A percentile compares a stretch with the other conserved stretches of the same genome.
These are phyloP conservation scores for Dactylellina parvicollis DNA, from an alignment of 2,329 filamentous ascomycete genomes.

Conservation along the genomic window DNA sequence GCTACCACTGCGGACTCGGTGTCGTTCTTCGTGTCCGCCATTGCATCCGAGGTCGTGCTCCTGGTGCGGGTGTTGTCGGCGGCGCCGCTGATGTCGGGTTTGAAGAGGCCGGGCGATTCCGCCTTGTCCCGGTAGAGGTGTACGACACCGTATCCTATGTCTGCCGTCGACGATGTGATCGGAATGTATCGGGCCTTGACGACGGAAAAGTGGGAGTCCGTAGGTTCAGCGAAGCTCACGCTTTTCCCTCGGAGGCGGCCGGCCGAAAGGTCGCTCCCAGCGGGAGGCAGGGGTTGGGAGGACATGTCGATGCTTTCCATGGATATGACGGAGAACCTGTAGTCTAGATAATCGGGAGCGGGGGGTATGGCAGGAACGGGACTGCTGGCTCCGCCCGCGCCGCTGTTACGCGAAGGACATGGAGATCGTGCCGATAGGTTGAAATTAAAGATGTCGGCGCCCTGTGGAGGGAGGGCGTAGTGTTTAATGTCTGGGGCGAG, in stretches of 20 bases:
- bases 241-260: constrained; percentile 43
- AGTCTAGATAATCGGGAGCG: constrained; percentile 31
- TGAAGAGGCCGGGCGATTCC: constrained; percentile 72
- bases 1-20: constrained; percentile 80
- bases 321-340: constrained; percentile 42
- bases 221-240: constrained; percentile 44
- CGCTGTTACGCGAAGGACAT: constrained; percentile 14
- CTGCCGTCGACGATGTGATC: constrained; percentile 72
- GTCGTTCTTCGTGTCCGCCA: neutral
- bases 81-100: neutral
- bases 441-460: constrained; percentile 45
- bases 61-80: constrained; percentile 6
- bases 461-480: constrained; percentile 13
- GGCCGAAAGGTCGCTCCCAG: constrained; percentile 7
- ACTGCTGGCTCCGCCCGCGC: neutral
- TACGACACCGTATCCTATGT: constrained; percentile 90
- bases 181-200: constrained; percentile 84
- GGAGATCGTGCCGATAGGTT: constrained; percentile 8
- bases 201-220: constrained; percentile 62
- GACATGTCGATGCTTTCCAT: constrained; percentile 50
- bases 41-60: neutral
- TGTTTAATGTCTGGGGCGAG: constrained; percentile 18
- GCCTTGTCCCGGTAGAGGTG: constrained; percentile 89
- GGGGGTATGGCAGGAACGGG: neutral
- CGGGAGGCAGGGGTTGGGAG: constrained; percentile 12